Evolutionary conservation across 495 filamentous ascomycete species (phyloP), one percentile per base, ranked within the genome.

Genomic region (Oidiodendron maius): DNA sequence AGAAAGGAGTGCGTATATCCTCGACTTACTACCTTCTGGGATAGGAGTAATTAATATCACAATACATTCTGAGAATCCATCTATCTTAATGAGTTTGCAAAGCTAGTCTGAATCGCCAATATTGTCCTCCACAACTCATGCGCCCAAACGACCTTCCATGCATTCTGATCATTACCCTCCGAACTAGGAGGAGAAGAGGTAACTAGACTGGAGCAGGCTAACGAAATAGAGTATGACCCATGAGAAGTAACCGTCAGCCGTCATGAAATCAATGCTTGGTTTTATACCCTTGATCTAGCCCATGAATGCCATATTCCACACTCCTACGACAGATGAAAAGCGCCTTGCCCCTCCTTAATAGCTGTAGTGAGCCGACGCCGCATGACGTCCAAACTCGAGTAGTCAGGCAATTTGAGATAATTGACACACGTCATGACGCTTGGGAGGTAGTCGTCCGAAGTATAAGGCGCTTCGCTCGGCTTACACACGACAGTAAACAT

Each of bases 371-470:
- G 69, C 61, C 84, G 83, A 56, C 81, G 73, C 46, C 74, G 80
- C 61, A 99, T 77, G 30, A 86, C 75, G 13, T 89, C 77, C 51
- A 96, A 67, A 58, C 69, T 78, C 57, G 83, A 91, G 68, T 99
- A 99, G 67, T 99, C 90, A 17, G 94, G 94, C 59, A 99, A 74
- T 66, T 99, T 99, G 55, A 99, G 84, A 63, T 99, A 99, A 63
- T 99, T 99, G 63, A 95, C 93, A 64, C 94, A 97, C 37, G 94
- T 99, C 94, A 99, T 99, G 61, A 97, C 94, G 59, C 91, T 96
- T 20, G 94, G 90, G 26, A 99, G 75, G 56, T 96, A 97, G 66
- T 97, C 94, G 62, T 99, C 94, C 3, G 93, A 94, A 6, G 84
- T 86, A 64, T 89, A 94, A 2, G 93, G 93, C 6, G 89, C 82